A percentile compares a stretch with the other conserved stretches of the same genome.
phyloP scores from a whole-genome alignment of 176 grass and related monocot genomes.

The Hsuehochloa calcarea region DNA sequence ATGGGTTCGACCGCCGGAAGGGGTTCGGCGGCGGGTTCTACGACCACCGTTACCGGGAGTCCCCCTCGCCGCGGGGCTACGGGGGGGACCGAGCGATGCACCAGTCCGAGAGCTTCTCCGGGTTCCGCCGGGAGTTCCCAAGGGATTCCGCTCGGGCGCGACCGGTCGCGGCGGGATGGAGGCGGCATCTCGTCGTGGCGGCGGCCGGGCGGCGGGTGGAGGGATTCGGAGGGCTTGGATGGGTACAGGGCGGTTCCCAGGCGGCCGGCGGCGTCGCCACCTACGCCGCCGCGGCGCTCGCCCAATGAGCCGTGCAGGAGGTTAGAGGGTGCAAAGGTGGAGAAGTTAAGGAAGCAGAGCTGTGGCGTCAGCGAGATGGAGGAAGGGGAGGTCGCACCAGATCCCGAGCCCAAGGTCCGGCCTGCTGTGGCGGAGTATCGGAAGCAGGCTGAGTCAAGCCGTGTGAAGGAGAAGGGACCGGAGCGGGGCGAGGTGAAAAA shows the following conservation, averaged over 20 bases:
- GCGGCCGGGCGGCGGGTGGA: conserved; percentile 39
- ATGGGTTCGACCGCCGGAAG: conserved; percentile 58
- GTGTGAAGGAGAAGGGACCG: conserved; percentile 23
- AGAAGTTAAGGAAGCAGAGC: conserved; percentile 41
- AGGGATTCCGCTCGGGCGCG: conserved; percentile 82
- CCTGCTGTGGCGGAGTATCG: conserved; percentile 21
- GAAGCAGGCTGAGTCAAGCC: conserved; percentile 23
- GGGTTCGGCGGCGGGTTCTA: conserved; percentile 42
- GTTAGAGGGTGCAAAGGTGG: conserved; percentile 37
- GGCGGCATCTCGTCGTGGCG: conserved; percentile 50
- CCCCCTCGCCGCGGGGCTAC: conserved; percentile 52
- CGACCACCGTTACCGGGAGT: conserved; percentile 52
- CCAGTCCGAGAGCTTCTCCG: conserved; percentile 80
- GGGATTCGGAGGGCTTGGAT: conserved; percentile 34
- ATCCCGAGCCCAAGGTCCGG: conserved; percentile 45
- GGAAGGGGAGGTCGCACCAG: conserved; percentile 86
- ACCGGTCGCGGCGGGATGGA: conserved; percentile 57
- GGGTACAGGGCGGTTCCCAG: conserved; percentile 28
- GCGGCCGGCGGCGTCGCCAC: conserved; percentile 32
- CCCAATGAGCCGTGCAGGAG: conserved; percentile 45
- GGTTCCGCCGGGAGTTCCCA: conserved; percentile 75
- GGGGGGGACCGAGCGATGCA: conserved; percentile 49
- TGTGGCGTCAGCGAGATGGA: conserved; percentile 58
- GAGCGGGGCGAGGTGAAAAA: conserved; percentile 14
- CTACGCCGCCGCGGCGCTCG: conserved; percentile 32